These are phyloP conservation scores for Cucumis hystrix DNA, from an alignment of 306 rosid genomes.

Conservation along the genomic window DNA sequence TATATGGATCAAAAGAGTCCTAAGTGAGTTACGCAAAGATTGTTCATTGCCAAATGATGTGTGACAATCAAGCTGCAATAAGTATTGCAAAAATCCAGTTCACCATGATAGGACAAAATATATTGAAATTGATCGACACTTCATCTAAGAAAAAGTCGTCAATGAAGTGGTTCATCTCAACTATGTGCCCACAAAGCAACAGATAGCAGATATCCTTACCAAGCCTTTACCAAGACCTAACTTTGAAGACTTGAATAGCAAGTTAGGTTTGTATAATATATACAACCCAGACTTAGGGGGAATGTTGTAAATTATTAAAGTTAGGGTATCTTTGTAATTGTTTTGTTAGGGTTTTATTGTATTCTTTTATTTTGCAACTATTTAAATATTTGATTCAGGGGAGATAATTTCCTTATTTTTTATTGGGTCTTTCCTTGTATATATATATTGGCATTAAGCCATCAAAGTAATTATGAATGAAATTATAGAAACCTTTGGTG, in stretches of 20 bases:
- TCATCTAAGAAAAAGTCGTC: not conserved
- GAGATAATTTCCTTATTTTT: too few relatives aligned
- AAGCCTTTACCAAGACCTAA: not conserved
- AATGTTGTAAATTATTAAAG: too few relatives aligned
- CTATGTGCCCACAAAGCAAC: not conserved
- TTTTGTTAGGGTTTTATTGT: too few relatives aligned
- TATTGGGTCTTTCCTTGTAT: too few relatives aligned
- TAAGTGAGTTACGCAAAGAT: too few relatives aligned
- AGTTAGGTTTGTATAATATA: not conserved
- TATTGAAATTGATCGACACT: not conserved
- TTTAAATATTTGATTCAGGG: too few relatives aligned
- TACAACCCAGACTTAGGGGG: not conserved
- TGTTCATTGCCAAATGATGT: too few relatives aligned
- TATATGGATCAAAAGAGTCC: too few relatives aligned
- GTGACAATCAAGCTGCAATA: not conserved
- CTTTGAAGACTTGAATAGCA: not conserved
- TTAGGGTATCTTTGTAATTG: too few relatives aligned
- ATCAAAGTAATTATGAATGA: too few relatives aligned
- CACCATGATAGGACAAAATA: not conserved
- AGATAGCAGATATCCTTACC: not conserved
- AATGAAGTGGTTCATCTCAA: not conserved
- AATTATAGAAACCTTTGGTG: not conserved
- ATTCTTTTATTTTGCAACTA: too few relatives aligned
- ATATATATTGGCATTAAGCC: too few relatives aligned
- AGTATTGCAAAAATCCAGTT: not conserved